Evolutionary conservation across 202 grass and related monocot species (phyloP), one percentile per base, ranked within the genome.

Genomic region (Hordeum pubiflorum): DNA sequence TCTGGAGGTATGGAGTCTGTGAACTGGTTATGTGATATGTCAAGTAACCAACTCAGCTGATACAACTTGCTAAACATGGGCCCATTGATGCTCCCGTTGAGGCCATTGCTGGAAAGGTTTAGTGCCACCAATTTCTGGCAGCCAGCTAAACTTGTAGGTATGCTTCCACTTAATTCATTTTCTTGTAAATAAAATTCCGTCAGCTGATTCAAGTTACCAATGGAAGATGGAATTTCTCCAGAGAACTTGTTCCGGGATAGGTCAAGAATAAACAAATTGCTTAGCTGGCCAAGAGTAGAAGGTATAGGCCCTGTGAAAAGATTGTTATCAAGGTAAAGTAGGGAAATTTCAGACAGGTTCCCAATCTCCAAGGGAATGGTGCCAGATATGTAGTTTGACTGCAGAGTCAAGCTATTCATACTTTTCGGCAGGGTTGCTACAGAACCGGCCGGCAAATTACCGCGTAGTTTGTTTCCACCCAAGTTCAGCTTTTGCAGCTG

Each of bases 21-120:
- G 77, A 90, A 77, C 7, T 59, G 20, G 79, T 87, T 90, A 20
- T 90, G 62, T 38, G 84, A 84, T 27, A 90, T 63, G 40, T 84
- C 84, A 13, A 90, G 65, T 18, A 21, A 59, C 72, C 22, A 62
- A 54, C 58, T 74, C 27, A 90, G 14, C 3, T 81, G 77, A 54
- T 81, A 43, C 38, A 90, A 10, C 54, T 69, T 72, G 23, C 60
- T 55, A 76, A 87, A 71, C 10, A 87, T 14, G n/a, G 39, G 76
- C 0, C 55, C 46, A 0, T 60, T 84, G 73, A 90, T 84, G 12
- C 37, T 55, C 43, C 81, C 81, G 10, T 24, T 24, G 66, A 90
- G 77, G 9, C 39, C 31, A 41, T 90, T 90, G 27, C 7, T 18
- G 2, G 80, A 87, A 39, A 90, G 43, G 36, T 90, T 84, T 29